Percentiles rank a stretch among this genome's conserved stretches.
These are phyloP conservation scores for Phytophthora hibernalis DNA, from an alignment of 352 stramenopile genomes.

Conservation along the genomic window DNA sequence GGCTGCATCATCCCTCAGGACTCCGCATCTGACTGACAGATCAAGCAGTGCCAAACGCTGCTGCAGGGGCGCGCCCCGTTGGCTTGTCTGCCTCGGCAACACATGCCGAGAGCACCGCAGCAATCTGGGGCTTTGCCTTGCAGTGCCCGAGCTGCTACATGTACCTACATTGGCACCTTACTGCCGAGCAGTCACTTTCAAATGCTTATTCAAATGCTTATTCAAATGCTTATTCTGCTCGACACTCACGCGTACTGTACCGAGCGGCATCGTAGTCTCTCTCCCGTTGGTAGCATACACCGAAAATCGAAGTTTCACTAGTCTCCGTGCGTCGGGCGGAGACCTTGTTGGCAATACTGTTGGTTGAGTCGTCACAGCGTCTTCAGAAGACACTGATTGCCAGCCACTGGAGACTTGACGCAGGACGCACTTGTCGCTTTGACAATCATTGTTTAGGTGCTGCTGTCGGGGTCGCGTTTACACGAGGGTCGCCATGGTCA, in stretches of 20 bases:
- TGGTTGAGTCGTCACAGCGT: slow-evolving; percentile 1
- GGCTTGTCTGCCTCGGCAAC: slow-evolving; percentile 38
- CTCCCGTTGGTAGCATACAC: slow-evolving; percentile 13
- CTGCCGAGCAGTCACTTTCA: not conserved
- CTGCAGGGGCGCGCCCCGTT: slow-evolving; percentile 21
- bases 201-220: too few relatives aligned
- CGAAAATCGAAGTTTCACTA: slow-evolving; percentile 27
- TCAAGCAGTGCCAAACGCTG: slow-evolving; percentile 3
- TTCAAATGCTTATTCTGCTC: slow-evolving; percentile 4
- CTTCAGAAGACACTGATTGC: not conserved
- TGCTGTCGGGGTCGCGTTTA: too few relatives aligned
- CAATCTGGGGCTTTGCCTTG: not conserved
- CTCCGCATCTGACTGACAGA: slow-evolving; percentile 36
- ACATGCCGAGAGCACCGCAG: not conserved
- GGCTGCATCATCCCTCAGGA: slow-evolving; percentile 28
- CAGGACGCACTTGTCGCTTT: not conserved
- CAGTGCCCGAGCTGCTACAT: not conserved
- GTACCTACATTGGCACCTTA: too few relatives aligned
- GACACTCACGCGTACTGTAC: not conserved
- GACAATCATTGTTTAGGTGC: not conserved
- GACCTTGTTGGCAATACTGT: slow-evolving; percentile 3
- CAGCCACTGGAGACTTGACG: not conserved
- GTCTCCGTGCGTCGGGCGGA: slow-evolving; percentile 5
- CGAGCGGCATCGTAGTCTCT: not conserved
- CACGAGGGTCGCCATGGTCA: not conserved